Evolutionary conservation across 2,329 filamentous ascomycete species (phyloP), one percentile per base, ranked within the genome.

Genomic region (Colletotrichum navitas): DNA sequence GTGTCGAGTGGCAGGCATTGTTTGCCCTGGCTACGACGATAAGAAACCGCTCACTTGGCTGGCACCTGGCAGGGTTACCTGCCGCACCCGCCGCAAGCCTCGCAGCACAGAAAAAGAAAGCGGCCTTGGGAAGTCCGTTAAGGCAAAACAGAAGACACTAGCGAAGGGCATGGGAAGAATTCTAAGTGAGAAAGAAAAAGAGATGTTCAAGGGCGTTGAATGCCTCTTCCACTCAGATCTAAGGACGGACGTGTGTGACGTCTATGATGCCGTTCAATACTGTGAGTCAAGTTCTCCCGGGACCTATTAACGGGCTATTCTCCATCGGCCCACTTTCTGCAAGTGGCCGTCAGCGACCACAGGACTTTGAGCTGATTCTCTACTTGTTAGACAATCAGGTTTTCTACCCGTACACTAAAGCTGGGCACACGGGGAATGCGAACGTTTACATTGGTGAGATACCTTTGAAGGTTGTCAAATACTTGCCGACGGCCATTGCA

Each of bases 11-110:
- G 74, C 75, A 5, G 79, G 79, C 8, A 78, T 81, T 11, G 76
- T 78, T 4, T 84, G 82, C 61, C 82, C 82, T 3, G 82, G 82
- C 3, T 84, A 83, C 73, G 77, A 77, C 32, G 78, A 82, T 64
- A 78, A 75, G 64, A 79, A 81, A 73, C 82, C 81, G 18, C 71
- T 80, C n/a, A 81, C 76, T 26, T 84, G 82, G 81, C 75, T 84
- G 7, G 77, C 79, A n/a, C 80, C 81, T 1, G 81, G 81, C 5
- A 80, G 74, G 61, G 78, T 83, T 8, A 78, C 77, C 41, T 78
- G 78, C 18, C 76, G 80, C 45, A 76, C 74, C 16, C 71, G 74
- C 14, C 74, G 74, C 32, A 70, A 71, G 32, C 39, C 34, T 16
- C 65, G 49, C 5, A 52, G 32, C 21, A 18, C 3, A 3, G 10